Percentiles rank a stretch among this genome's conserved stretches.
phyloP scores from a whole-genome alignment of 2,329 filamentous ascomycete species.

The Botrytis fabae region DNA sequence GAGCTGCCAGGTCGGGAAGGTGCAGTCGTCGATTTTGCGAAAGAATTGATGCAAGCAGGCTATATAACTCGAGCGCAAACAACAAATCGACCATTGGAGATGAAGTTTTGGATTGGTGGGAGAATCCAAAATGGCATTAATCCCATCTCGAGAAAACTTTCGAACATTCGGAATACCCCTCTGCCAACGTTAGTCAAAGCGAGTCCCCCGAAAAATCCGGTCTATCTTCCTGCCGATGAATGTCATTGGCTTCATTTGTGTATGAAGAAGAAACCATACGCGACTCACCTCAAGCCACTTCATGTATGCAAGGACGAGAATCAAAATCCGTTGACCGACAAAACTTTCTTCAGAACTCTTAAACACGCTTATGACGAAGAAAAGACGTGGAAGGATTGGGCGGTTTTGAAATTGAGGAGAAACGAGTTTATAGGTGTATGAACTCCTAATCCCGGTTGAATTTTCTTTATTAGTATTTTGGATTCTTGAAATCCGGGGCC shows the following conservation, averaged over 20 bases:
- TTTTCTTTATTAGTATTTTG: background rate
- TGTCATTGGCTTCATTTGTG: conserved; percentile 10
- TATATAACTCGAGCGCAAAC: background rate
- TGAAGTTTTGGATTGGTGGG: no score
- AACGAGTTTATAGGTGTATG: conserved; percentile 8
- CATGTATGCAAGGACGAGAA: background rate
- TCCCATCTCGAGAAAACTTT: background rate
- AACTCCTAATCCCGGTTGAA: background rate
- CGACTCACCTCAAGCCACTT: background rate
- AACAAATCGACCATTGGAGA: background rate
- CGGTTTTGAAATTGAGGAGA: background rate
- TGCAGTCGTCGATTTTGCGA: background rate
- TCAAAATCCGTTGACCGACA: background rate
- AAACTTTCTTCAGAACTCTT: background rate
- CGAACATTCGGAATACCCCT: background rate
- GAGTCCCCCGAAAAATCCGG: background rate
- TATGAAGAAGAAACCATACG: background rate
- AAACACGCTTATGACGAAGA: background rate
- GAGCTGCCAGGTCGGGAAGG: background rate
- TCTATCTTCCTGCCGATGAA: background rate
- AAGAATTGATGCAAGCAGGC: conserved; percentile 5
- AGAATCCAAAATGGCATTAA: background rate
- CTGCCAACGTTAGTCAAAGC: background rate
- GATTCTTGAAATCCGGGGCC: no score
- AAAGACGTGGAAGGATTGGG: background rate